Evolutionary conservation across 148 eudicot genomes (phyloP), one percentile per base, ranked within the genome.

Genomic region (Persicaria tinctoria): DNA sequence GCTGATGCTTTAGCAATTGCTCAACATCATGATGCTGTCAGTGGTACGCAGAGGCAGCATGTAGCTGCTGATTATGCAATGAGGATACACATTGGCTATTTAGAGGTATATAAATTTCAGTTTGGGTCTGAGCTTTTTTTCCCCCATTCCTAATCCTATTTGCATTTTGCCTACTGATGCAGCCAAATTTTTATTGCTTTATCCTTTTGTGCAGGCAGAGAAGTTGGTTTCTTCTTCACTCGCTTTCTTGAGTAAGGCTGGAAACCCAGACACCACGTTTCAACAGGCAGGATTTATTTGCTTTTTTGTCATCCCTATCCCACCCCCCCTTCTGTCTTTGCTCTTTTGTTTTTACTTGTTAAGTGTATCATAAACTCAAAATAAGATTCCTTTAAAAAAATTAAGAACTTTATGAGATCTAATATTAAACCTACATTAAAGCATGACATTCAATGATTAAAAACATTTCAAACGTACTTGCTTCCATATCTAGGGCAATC

Each of bases 21-120:
- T 81, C 95, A 90, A 72, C 95, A 90, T 79, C 95, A 90, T 81
- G 95, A 90, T 76, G 95, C 86, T 48, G 92, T 90, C 80, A 90
- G 89, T 84, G 95, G 95, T 74, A 88, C 95, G 13, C 81, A 88
- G 76, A 84, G 87, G 78, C 90, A 90, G 60, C 95, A 90, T 76
- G 95, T 90, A 18, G 90, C 89, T 80, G 85, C 86, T 79, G 95
- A 90, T 78, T 90, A 90, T 84, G 82, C 91, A 9, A 64, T 59
- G 84, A 85, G 91, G 79, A 79, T 90, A 78, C 81, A 88, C 74
- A 78, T 80, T 57, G 95, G 95, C 70, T 90, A 90, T 80, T 73
- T 78, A 76, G 84, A 85, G 87, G 95, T 90, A 78, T 62, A 71
- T 49, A 46, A 75, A 55, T 53, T 16, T 13, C 23, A 66, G 41